Conservation (phyloP, 2,329 filamentous ascomycete genomes). For the Sarocladium brachiariae region DNA sequence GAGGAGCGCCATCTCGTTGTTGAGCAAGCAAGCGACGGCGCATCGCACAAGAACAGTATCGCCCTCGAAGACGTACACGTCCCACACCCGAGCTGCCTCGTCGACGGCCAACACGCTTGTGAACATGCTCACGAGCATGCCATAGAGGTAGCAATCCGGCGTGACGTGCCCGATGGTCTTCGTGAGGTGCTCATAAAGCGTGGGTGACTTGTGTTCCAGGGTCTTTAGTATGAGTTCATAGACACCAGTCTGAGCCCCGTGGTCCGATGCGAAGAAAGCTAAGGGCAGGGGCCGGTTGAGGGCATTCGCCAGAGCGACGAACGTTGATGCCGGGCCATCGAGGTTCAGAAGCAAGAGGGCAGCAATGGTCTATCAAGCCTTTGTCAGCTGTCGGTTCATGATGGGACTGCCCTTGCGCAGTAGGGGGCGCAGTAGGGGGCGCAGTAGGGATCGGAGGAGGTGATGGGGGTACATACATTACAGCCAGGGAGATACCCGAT, state of each 20-base stretch:
- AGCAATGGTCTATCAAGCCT: conserved; percentile 53
- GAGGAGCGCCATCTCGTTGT: conserved; percentile 45
- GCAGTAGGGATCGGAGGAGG: too few species aligned
- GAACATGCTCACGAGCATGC: conserved; percentile 59
- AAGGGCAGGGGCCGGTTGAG: conserved; percentile 70
- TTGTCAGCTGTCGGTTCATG: neutral
- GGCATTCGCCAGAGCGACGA: conserved; percentile 67
- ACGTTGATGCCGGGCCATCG: conserved; percentile 54
- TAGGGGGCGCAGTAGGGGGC: too few species aligned
- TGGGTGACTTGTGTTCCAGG: conserved; percentile 56
- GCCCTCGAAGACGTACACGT: conserved; percentile 77
- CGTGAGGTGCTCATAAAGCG: conserved; percentile 58
- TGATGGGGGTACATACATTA: conserved; percentile 51
- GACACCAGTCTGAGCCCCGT: conserved; percentile 59
- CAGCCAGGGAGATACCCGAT: conserved; percentile 71
- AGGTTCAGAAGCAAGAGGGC: conserved; percentile 69
- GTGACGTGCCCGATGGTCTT: conserved; percentile 37
- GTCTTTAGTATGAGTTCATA: conserved; percentile 64
- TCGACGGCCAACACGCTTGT: conserved; percentile 59
- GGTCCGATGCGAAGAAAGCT: conserved; percentile 66
- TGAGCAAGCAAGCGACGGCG: conserved; percentile 58
- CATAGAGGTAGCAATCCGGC: conserved; percentile 48
- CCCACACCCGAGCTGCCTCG: conserved; percentile 67
- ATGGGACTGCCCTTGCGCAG: neutral
- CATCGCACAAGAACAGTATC: conserved; percentile 66